A percentile compares a stretch with the other conserved stretches of the same genome.
Conservation (phyloP, 2,329 filamentous ascomycete species). For the Talaromyces marneffei region DNA sequence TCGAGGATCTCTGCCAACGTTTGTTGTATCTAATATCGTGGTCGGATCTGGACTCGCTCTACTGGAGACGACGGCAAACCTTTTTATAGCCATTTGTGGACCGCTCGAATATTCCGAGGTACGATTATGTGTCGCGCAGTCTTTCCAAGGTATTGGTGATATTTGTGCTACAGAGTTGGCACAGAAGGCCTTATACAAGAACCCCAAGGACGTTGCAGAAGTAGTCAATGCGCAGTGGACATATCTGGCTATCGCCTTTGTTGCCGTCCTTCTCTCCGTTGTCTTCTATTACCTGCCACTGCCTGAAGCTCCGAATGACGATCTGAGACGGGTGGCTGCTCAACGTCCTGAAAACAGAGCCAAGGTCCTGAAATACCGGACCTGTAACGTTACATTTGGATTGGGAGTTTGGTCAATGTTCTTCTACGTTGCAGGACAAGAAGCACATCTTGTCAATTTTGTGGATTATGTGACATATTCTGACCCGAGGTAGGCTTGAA, state of each 20-base stretch:
- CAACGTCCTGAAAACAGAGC: constrained; percentile 46
- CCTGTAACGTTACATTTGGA: constrained; percentile 52
- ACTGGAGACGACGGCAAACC: background rate
- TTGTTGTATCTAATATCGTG: constrained; percentile 1
- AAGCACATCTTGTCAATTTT: constrained; percentile 38
- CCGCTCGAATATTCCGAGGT: constrained; percentile 7
- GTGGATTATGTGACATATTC: background rate
- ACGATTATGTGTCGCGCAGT: constrained; percentile 44
- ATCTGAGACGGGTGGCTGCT: constrained; percentile 51
- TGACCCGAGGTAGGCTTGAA: background rate
- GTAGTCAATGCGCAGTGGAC: constrained; percentile 24
- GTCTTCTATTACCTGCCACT: constrained; percentile 57
- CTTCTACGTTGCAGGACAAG: constrained; percentile 57
- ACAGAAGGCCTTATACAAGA: constrained; percentile 44
- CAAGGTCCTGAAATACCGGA: constrained; percentile 39
- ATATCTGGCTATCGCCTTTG: constrained; percentile 37
- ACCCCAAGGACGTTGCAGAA: constrained; percentile 26
- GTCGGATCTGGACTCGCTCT: background rate
- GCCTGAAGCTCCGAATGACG: constrained; percentile 57
- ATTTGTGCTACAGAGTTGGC: constrained; percentile 35
- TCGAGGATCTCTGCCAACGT: background rate
- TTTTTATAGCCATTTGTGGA: constrained; percentile 1
- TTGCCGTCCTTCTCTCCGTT: constrained; percentile 53
- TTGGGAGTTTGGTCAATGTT: constrained; percentile 52
- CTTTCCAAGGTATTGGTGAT: background rate